Base-by-base conservation (phyloP, 331 rosid genomes). In the Telfairia occidentalis region DNA sequence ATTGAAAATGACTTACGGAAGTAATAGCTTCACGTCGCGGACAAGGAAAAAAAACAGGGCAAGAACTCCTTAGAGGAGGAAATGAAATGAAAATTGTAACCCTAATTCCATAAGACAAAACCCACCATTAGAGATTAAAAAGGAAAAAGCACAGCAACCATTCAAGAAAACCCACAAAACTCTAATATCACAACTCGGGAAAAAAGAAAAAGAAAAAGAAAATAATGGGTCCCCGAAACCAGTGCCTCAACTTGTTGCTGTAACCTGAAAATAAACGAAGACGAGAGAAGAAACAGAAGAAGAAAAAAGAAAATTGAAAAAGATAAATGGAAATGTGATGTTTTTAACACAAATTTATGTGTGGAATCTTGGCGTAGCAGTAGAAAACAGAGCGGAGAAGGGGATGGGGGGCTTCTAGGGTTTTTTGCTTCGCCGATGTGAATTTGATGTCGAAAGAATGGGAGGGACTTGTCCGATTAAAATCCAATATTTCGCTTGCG, bases 101-200 rank as follows among this genome's bases (percentile, higher is more conserved):
- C 77, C 77, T 74, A 74, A 74, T 53, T 74, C 34, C 69, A 74
- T 9, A 74, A 74, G 24, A 74, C 40, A 54, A 74, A 74, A 55
- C 54, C 77, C 65, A 37, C 50, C 77, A 74, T 74, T 57, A 74
- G 77, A 42, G 23, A 74, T 54, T 7, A 57, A 54, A 54, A 74
- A 32, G 67, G 67, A 40, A 74, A 57, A 24, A 53, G 9, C 2
- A 40, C 8, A 74, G n/a, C 24, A 55, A 23, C 16, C 50, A 74
- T 40, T 35, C 21, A 38, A 74, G 69, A 54, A 53, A 37, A 19
- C 77, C 77, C 65, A 50, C 3, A 34, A 72, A 34, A 57, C 46
- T 71, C 60, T 5, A 71, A 71, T 30, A n/a, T 71, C 19, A 69
- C 28, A 69, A 69, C 55, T 43, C 23, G 45, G 13, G 16, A 32